phyloP scores from a whole-genome alignment of 495 filamentous ascomycete species.

The Friedmanniomyces endolithicus region DNA sequence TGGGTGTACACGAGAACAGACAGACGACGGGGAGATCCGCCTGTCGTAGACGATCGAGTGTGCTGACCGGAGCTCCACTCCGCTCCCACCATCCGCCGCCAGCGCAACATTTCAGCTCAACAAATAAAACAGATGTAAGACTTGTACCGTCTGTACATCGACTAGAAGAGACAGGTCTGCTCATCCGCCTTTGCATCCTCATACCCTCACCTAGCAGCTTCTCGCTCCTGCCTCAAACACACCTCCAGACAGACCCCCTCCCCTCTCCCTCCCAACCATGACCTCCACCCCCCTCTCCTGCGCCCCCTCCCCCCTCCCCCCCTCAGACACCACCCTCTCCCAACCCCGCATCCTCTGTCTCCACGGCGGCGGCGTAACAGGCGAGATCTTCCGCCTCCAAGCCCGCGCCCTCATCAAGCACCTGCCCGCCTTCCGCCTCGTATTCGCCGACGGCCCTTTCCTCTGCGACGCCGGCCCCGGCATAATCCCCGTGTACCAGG shows the following conservation, averaged over 20 bases:
- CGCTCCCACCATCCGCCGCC: neutral
- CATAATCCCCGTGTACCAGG: slow-evolving; percentile 41
- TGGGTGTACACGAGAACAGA: no score
- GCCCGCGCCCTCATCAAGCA: slow-evolving; percentile 38
- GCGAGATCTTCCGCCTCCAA: slow-evolving; percentile 46
- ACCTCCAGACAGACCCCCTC: neutral
- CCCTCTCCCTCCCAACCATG: neutral
- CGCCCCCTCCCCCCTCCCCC: neutral
- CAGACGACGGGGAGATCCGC: no score
- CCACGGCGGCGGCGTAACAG: slow-evolving; percentile 54
- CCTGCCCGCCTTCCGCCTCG: slow-evolving; percentile 45
- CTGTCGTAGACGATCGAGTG: neutral
- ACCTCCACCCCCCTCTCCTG: neutral
- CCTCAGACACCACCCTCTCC: neutral
- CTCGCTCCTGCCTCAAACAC: no score
- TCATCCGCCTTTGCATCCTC: no score
- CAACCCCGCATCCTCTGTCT: slow-evolving; percentile 52
- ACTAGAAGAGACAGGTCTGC: no score
- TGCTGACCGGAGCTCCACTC: slow-evolving; percentile 5
- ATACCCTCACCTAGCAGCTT: no score
- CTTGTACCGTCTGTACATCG: neutral
- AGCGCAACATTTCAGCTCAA: slow-evolving; percentile 1
- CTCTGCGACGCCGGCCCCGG: slow-evolving; percentile 38
- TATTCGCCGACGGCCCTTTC: slow-evolving; percentile 49
- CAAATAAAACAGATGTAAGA: neutral